Conservation (phyloP, 2,329 filamentous ascomycete genomes). For the Aspergillus ruber region DNA sequence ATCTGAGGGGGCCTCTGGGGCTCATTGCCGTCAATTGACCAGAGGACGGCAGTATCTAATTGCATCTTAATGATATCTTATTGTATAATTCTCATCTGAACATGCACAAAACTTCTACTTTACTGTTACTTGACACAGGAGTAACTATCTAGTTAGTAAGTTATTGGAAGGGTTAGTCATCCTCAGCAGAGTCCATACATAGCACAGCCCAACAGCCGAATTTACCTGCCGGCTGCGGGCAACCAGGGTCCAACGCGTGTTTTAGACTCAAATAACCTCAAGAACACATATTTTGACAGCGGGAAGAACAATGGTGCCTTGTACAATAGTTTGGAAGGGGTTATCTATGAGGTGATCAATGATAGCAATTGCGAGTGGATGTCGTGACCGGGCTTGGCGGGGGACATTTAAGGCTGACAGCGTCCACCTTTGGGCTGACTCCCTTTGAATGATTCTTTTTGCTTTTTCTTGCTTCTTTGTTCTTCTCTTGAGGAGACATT, state of each 20-base stretch:
- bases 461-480: not conserved
- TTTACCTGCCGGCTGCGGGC: not conserved
- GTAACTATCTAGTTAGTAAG: too few relatives aligned
- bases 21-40: not conserved
- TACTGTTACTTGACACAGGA: too few relatives aligned
- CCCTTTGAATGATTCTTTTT: not conserved
- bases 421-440: conserved; percentile 13
- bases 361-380: conserved; percentile 23
- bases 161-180: not conserved
- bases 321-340: not conserved
- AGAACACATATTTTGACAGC: not conserved
- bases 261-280: conserved; percentile 18
- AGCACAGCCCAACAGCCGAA: not conserved
- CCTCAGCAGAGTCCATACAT: not conserved
- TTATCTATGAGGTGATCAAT: conserved; percentile 26
- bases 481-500: not conserved
- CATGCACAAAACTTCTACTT: too few relatives aligned
- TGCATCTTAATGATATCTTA: not conserved
- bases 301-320: not conserved
- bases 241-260: not conserved
- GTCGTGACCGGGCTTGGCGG: conserved; percentile 14
- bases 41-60: not conserved
- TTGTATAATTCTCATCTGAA: too few relatives aligned
- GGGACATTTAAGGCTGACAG: conserved; percentile 17
- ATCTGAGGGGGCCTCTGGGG: not conserved